Evolutionary conservation across 2,329 filamentous ascomycete genomes (phyloP), one percentile per base, ranked within the genome.

Genomic region (Cadophora luteo-olivacea): DNA sequence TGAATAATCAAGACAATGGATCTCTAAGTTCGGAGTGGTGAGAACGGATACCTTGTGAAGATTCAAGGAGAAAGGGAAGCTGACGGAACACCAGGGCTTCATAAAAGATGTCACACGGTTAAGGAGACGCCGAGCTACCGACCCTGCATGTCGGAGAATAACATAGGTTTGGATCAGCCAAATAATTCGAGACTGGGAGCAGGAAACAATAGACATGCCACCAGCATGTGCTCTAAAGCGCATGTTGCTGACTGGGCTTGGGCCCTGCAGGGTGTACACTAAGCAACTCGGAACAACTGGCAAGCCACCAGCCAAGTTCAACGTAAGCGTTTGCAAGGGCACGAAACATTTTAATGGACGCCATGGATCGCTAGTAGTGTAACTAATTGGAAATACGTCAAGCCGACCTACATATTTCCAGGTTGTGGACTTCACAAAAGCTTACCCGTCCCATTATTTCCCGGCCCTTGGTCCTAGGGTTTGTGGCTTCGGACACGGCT

Each of bases 211-310:
- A 19, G 22, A 22, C 45, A 49, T 49, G 19, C n/a, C 45, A 49
- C 6, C n/a, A 22, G 33, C 6, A 58, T 38, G 32, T 4, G 29
- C n/a, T 38, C 29, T n/a, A 38, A n/a, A 38, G 32, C 33, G 33
- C 55, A 22, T 11, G 33, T 58, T 57, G 55, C 38, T 58, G 32
- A 58, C 55, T 38, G 19, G 55, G 33, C 19, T 38, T 12, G 19
- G 12, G n/a, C 32, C 32, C 8, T 38, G 55, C 33, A 58, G 55
- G 54, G 32, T 38, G 55, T 24, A 58, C 55, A 58, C 29, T 58
- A 58, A 58, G 55, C 55, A 58, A 14, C 32, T 33, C 55, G 33
- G 33, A 16, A 58, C 32, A 38, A 58, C 29, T 12, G 29, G 33
- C 19, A 24, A 7, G 29, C 29, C 55, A 58, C 55, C 11, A 32